Percentiles rank a stretch among this genome's conserved stretches.
phyloP scores from a whole-genome alignment of 768 basidiomycete species.

The Auricularia sp. region DNA sequence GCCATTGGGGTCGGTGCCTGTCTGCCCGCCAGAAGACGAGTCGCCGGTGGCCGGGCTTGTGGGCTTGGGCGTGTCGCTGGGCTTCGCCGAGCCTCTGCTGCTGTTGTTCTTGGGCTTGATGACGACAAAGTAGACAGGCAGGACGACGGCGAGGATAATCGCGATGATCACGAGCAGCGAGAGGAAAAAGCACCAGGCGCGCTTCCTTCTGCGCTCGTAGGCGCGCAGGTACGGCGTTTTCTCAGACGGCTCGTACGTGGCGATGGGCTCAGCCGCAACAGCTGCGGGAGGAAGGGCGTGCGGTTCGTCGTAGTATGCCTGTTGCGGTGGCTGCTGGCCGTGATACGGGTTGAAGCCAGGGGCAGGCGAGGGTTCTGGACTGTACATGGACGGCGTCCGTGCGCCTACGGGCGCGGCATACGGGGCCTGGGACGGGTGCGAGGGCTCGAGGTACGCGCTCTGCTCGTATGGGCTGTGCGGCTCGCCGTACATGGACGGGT shows the following conservation, averaged over 20 bases:
- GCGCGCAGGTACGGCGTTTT: neutral
- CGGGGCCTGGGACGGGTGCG: no score
- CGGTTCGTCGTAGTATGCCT: no score
- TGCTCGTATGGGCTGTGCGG: no score
- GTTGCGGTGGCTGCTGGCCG: no score
- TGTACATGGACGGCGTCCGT: no score
- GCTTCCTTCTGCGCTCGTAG: neutral
- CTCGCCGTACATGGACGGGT: no score
- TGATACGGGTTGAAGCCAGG: no score
- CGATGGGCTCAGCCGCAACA: neutral
- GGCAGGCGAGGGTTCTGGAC: no score
- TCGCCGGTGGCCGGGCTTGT: neutral
- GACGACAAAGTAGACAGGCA: slow-evolving; percentile 59
- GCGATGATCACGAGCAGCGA: slow-evolving; percentile 5
- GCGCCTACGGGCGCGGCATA: no score
- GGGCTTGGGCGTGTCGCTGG: neutral
- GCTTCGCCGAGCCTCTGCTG: slow-evolving; percentile 1
- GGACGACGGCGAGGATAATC: slow-evolving; percentile 45
- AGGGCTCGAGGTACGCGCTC: no score
- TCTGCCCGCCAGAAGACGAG: slow-evolving; percentile 7
- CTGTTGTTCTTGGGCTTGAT: slow-evolving; percentile 35
- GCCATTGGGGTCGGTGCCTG: slow-evolving; percentile 11
- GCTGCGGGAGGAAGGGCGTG: no score
- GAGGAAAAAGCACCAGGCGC: neutral
- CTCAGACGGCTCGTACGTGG: neutral